These are phyloP conservation scores for Exophiala sideris DNA, from an alignment of 2,329 filamentous ascomycete species.

Conservation along the genomic window DNA sequence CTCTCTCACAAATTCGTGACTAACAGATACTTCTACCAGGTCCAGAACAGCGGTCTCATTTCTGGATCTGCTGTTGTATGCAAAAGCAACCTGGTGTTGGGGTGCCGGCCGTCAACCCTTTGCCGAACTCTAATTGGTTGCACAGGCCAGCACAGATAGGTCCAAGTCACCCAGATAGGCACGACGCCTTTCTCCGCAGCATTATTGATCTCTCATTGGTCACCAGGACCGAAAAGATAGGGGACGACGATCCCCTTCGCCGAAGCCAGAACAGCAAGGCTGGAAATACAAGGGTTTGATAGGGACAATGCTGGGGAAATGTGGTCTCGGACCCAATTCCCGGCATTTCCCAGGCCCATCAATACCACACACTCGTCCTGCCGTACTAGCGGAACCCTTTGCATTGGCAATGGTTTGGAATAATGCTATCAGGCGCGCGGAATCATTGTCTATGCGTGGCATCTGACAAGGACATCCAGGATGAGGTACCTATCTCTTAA, in stretches of 20 bases:
- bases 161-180: constrained; percentile 19
- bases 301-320: not conserved
- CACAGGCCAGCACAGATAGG: not conserved
- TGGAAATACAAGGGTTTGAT: not conserved
- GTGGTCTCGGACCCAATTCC: too few species aligned
- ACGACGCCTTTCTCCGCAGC: not conserved
- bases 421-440: too few species aligned
- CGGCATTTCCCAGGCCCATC: too few species aligned
- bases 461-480: too few species aligned
- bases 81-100: not conserved
- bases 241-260: not conserved
- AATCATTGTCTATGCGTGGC: too few species aligned
- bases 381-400: too few species aligned
- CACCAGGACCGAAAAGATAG: not conserved
- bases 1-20: too few species aligned
- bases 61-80: not conserved
- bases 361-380: too few species aligned
- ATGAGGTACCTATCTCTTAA: too few species aligned
- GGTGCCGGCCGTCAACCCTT: not conserved
- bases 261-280: not conserved
- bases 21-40: too few species aligned
- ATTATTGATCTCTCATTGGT: not conserved
- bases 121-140: not conserved
- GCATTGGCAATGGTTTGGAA: too few species aligned
- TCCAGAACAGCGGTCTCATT: not conserved